Evolutionary conservation across 768 basidiomycete species (phyloP).

Genomic region (Xerocomus spinulosus): DNA sequence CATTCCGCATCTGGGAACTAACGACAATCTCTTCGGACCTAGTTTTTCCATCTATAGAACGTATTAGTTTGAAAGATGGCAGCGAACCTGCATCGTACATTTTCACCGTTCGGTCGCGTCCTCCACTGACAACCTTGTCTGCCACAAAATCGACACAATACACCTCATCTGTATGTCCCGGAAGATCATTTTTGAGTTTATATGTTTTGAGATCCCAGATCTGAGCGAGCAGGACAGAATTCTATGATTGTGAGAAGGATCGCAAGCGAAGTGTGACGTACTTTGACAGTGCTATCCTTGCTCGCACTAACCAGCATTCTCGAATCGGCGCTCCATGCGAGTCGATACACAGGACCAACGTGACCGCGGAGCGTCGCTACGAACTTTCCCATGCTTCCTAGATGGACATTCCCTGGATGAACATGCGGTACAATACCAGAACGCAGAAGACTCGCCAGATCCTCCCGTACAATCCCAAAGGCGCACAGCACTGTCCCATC

Average conservation of each 20-base stretch:
- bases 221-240: slow-evolving; percentile 25
- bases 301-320: slow-evolving; percentile 89
- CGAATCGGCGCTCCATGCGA: slow-evolving; percentile 95
- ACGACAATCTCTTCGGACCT: slow-evolving; percentile 3
- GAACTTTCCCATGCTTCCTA: slow-evolving; percentile 73
- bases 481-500: slow-evolving; percentile 87
- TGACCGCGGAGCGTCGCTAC: slow-evolving; percentile 89
- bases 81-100: slow-evolving; percentile 55
- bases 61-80: background rate
- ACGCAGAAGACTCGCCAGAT: slow-evolving; percentile 35
- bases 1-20: background rate
- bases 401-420: background rate
- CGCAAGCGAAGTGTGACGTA: slow-evolving; percentile 31
- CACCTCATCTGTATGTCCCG: slow-evolving; percentile 96
- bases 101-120: slow-evolving; percentile 84
- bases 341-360: slow-evolving; percentile 88
- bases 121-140: slow-evolving; percentile 99
- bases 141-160: slow-evolving; percentile 99
- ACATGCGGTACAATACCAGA: background rate
- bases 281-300: slow-evolving; percentile 95
- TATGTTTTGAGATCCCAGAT: slow-evolving; percentile 97
- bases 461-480: slow-evolving; percentile 74
- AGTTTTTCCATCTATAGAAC: slow-evolving; percentile 29
- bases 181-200: slow-evolving; percentile 90
- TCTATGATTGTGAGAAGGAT: background rate